Conservation (phyloP, 352 stramenopile genomes). For the Phytophthora sp. region DNA sequence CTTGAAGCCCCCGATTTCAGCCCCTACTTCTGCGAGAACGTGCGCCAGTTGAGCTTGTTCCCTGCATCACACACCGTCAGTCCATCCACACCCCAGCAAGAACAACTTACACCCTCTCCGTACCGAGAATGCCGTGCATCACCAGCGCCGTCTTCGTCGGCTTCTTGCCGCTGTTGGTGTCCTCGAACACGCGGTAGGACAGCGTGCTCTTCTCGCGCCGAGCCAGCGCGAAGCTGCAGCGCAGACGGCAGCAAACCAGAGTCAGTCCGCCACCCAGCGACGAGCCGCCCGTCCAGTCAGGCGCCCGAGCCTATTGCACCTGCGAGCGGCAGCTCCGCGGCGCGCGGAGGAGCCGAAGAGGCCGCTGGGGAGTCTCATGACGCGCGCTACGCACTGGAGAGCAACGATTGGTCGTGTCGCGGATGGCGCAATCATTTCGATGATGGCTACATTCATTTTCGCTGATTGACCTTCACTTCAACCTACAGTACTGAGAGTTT, state of each 20-base stretch:
- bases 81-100: not conserved
- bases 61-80: slow-evolving; percentile 35
- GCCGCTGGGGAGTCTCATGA: slow-evolving; percentile 24
- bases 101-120: not conserved
- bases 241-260: not conserved
- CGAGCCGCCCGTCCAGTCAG: too few species aligned
- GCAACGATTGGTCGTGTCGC: slow-evolving; percentile 19
- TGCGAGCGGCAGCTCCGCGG: slow-evolving; percentile 24
- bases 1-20: too few species aligned
- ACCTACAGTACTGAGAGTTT: not conserved
- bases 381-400: slow-evolving; percentile 6
- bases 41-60: slow-evolving; percentile 88
- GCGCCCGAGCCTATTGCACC: slow-evolving; percentile 18
- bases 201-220: slow-evolving; percentile 55
- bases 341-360: slow-evolving; percentile 7
- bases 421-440: slow-evolving; percentile 23
- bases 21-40: slow-evolving; percentile 73
- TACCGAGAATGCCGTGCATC: slow-evolving; percentile 86
- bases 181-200: slow-evolving; percentile 70
- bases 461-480: slow-evolving; percentile 11
- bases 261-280: too few species aligned
- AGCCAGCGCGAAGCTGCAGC: slow-evolving; percentile 14
- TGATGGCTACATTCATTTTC: slow-evolving; percentile 26
- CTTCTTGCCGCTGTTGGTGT: slow-evolving; percentile 29
- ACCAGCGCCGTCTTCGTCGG: slow-evolving; percentile 77